Percentiles rank a stretch among this genome's conserved stretches.
phyloP scores from a whole-genome alignment of 306 rosid species.

The Amphicarpaea edgeworthii region DNA sequence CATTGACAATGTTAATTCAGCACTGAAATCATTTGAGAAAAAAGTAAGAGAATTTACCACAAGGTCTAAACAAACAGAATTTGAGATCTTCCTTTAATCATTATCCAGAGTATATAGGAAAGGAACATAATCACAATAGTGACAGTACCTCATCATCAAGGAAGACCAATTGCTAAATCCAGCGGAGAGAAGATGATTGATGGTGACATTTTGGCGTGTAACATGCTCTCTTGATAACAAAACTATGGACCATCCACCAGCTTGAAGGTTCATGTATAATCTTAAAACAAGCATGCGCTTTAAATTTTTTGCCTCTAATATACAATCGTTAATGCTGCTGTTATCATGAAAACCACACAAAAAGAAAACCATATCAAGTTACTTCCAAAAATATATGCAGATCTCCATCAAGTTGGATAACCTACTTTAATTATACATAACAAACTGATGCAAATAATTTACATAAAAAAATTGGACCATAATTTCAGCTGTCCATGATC shows the following conservation, averaged over 20 bases:
- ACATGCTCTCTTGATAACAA: constrained; percentile 71
- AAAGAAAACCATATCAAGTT: constrained; percentile 28
- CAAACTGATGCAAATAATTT: constrained; percentile 13
- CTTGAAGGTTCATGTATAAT: constrained; percentile 63
- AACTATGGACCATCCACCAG: constrained; percentile 78
- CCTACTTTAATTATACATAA: constrained; percentile 5
- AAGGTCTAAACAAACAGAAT: constrained; percentile 26
- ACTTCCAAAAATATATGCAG: constrained; percentile 29
- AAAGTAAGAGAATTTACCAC: neutral
- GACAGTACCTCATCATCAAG: constrained; percentile 77
- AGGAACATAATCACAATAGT: neutral
- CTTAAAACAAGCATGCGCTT: constrained; percentile 59
- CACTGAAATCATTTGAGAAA: constrained; percentile 21
- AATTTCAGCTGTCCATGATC: constrained; percentile 27
- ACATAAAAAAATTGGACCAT: neutral
- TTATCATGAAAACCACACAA: constrained; percentile 46
- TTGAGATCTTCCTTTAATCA: constrained; percentile 21
- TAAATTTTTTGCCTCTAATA: constrained; percentile 60
- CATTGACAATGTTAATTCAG: neutral
- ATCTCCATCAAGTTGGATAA: constrained; percentile 29
- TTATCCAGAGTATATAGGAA: neutral
- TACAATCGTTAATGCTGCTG: constrained; percentile 56
- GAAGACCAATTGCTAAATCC: constrained; percentile 75
- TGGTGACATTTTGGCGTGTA: constrained; percentile 58
- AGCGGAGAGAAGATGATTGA: constrained; percentile 57